These are phyloP conservation scores for Zelopaecilomyces penicillatus DNA, from an alignment of 2,329 filamentous ascomycete species.

Conservation along the genomic window DNA sequence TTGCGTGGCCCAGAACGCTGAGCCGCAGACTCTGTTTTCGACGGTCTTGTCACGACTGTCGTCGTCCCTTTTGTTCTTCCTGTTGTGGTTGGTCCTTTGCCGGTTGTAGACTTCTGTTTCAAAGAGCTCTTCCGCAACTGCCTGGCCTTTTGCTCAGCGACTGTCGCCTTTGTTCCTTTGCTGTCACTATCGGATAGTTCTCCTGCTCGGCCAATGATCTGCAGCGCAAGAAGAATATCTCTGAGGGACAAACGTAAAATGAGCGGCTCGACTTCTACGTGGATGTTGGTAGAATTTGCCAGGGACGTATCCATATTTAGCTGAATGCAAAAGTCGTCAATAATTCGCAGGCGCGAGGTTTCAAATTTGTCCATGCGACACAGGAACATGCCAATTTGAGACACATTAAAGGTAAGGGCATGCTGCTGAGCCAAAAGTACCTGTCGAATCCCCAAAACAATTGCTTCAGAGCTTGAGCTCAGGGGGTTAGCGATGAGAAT, in stretches of 20 bases:
- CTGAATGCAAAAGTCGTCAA: conserved; percentile 93
- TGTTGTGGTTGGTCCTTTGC: conserved; percentile 42
- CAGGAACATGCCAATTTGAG: conserved; percentile 93
- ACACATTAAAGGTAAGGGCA: conserved; percentile 85
- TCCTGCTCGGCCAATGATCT: conserved; percentile 84
- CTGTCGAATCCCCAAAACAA: conserved; percentile 91
- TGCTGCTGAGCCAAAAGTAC: conserved; percentile 89
- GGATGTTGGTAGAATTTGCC: conserved; percentile 63
- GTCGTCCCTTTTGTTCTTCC: conserved; percentile 33
- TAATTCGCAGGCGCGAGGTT: conserved; percentile 76
- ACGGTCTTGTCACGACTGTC: conserved; percentile 23
- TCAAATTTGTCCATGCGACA: conserved; percentile 99
- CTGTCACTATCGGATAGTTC: conserved; percentile 68
- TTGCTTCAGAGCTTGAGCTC: conserved; percentile 83
- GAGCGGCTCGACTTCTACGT: conserved; percentile 81
- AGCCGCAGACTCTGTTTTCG: conserved; percentile 12
- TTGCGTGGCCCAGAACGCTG: conserved; percentile 12
- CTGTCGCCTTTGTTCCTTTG: conserved; percentile 27
- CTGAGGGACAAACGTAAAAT: conserved; percentile 84
- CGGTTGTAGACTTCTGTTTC: conserved; percentile 49
- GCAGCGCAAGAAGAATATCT: conserved; percentile 87
- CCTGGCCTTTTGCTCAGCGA: conserved; percentile 47
- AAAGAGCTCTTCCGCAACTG: conserved; percentile 41
- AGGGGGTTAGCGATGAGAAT: conserved; percentile 94
- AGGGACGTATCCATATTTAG: conserved; percentile 71